Evolutionary conservation across 2,329 filamentous ascomycete species (phyloP).

Genomic region (Gliomastix tumulicola): DNA sequence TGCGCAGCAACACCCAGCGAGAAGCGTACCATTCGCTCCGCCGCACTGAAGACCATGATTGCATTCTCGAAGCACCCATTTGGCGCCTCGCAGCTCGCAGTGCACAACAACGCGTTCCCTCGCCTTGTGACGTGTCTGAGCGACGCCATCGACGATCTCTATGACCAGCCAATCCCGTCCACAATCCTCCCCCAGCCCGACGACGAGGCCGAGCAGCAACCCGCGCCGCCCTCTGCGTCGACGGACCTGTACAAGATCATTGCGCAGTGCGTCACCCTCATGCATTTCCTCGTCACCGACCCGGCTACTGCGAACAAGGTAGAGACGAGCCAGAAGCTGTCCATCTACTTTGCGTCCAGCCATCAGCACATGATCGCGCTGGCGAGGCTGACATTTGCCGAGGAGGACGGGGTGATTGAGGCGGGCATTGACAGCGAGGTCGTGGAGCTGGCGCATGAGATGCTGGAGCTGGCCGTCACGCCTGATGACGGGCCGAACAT

Average conservation of each 20-base stretch:
- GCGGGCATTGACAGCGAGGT: constrained; percentile 70
- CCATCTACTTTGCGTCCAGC: constrained; percentile 60
- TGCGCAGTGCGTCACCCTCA: constrained; percentile 37
- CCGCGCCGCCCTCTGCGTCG: constrained; percentile 8
- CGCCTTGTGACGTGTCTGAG: constrained; percentile 62
- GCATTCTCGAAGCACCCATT: constrained; percentile 56
- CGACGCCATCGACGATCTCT: constrained; percentile 66
- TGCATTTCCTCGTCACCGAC: constrained; percentile 46
- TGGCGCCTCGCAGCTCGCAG: constrained; percentile 58
- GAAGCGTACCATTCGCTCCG: constrained; percentile 34
- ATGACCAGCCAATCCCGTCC: constrained; percentile 44
- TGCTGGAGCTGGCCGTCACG: constrained; percentile 75
- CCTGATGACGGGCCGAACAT: constrained; percentile 56
- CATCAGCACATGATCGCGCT: constrained; percentile 80
- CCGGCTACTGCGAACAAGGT: constrained; percentile 33
- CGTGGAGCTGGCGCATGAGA: constrained; percentile 70
- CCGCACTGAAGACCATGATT: constrained; percentile 46
- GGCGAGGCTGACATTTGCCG: constrained; percentile 76
- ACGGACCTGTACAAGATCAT: constrained; percentile 36
- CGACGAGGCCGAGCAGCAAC: constrained; percentile 1
- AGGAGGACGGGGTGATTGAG: constrained; percentile 73
- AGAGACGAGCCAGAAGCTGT: constrained; percentile 66
- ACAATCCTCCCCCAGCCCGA: constrained; percentile 24
- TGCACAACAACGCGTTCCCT: constrained; percentile 63
- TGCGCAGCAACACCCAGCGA: constrained; percentile 23